A percentile compares a stretch with the other conserved stretches of the same genome.
Evolutionary conservation across 129 eudicot genomes (phyloP).

Genomic region (Artemisia argyi): DNA sequence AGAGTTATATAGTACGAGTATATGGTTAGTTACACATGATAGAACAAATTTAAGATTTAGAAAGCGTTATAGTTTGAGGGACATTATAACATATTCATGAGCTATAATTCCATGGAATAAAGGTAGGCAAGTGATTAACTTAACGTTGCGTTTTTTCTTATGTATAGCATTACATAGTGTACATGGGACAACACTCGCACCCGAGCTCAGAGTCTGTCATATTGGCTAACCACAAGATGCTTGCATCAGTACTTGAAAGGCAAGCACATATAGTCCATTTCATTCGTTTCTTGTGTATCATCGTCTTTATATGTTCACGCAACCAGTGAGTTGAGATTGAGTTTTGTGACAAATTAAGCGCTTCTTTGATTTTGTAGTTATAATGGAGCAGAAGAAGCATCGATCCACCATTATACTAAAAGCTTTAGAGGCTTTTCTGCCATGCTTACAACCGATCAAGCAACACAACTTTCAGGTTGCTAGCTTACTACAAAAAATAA

Average conservation of each 20-base stretch:
- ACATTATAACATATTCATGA: too few species aligned
- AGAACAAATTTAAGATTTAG: too few species aligned
- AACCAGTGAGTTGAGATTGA: too few species aligned
- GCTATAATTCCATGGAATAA: too few species aligned
- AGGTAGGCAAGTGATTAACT: too few species aligned
- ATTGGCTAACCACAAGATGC: constrained; percentile 51
- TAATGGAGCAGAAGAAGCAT: constrained; percentile 51
- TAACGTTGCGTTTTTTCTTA: too few species aligned
- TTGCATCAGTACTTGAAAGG: constrained; percentile 53
- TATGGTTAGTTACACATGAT: too few species aligned
- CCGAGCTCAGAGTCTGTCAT: constrained; percentile 47
- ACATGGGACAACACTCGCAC: constrained; percentile 66
- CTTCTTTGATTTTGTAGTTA: constrained; percentile 30
- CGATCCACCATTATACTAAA: constrained; percentile 64
- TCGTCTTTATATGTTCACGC: too few species aligned
- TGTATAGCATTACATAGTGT: constrained; percentile 60
- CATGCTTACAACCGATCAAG: constrained; percentile 66
- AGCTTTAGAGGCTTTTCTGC: constrained; percentile 82
- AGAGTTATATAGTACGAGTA: too few species aligned
- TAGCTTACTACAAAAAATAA: neutral
- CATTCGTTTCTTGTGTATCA: too few species aligned
- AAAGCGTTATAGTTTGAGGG: too few species aligned
- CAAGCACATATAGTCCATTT: constrained; percentile 1
- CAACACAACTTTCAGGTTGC: constrained; percentile 48
- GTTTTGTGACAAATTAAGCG: neutral